Evolutionary conservation across 106 monocot species (phyloP), one percentile per base, ranked within the genome.

Genomic region (Dendrobium huoshanense): DNA sequence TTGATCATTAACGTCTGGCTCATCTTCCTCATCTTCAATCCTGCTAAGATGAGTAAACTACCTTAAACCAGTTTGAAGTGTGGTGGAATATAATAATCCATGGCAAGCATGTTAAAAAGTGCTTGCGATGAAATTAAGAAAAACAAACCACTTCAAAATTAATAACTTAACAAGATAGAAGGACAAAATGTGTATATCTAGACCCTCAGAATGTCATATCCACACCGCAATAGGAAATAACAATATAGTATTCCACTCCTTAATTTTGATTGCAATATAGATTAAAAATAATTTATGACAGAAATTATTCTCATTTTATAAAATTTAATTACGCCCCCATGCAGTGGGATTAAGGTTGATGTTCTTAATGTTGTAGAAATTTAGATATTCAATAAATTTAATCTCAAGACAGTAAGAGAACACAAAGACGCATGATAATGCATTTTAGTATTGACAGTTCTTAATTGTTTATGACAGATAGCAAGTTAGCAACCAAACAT

Each of bases 21-120:
- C 99, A 86, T 99, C 91, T 55, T 95, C 95, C 25, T 91, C 99
- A 18, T 86, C 86, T 83, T 93, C 91, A 72, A 81, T 70, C 83
- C 93, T 99, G 76, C 9, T 75, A 27, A 64, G 74, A 81, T 20
- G 9, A 41, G 45, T 9, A 64, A 41, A 13, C 3, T n/a, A 61
- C 58, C 11, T 77, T 41, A 47, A 58, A 41, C 59, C 2, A 44
- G 55, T 65, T 37, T 7, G 75, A 64, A 79, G 2, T 51, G 74
- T 65, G 0, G 41, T 58, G 27, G 5, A 18, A 51, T 49, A 31
- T 17, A 82, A 5, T 22, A 80, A 75, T 16, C 11, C 74, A 70
- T 70, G 9, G 3, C 25, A 44, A 65, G 19, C n/a, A 45, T 17
- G 10, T 45, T 20, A 24, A 29, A 41, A 70, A 6, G 8, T 78